phyloP scores from a whole-genome alignment of 2,329 filamentous ascomycete genomes.

The Fusarium sp. region DNA sequence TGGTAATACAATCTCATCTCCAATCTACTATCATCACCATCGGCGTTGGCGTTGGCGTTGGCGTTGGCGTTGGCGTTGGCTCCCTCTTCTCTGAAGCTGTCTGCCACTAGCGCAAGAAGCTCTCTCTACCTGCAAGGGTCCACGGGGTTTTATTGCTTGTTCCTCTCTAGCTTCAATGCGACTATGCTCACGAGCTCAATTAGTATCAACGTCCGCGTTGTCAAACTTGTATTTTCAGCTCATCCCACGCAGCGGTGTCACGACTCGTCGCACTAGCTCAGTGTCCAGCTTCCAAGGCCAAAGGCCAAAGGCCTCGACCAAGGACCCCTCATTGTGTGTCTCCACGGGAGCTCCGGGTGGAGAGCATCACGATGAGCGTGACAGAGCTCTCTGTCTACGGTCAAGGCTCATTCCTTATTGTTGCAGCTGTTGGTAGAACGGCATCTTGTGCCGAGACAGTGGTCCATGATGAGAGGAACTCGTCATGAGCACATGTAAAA shows the following conservation, averaged over 20 bases:
- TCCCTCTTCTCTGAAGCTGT: slow-evolving; percentile 24
- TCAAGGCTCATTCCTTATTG: background rate
- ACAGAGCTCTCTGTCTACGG: background rate
- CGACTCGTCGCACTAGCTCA: background rate
- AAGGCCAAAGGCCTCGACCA: background rate
- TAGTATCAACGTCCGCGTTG: background rate
- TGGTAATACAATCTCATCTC: slow-evolving; percentile 6
- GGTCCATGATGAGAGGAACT: background rate
- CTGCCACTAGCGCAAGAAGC: background rate
- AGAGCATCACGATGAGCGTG: slow-evolving; percentile 6
- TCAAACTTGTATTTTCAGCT: slow-evolving; percentile 25
- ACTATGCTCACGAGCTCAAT: background rate
- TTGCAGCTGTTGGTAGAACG: background rate
- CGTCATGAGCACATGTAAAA: background rate
- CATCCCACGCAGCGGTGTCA: slow-evolving; percentile 19
- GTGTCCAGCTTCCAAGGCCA: slow-evolving; percentile 9
- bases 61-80: too few species aligned
- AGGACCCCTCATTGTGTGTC: background rate
- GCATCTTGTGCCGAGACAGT: slow-evolving; percentile 1
- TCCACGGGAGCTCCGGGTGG: slow-evolving; percentile 13
- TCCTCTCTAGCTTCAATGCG: slow-evolving; percentile 15
- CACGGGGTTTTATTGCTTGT: slow-evolving; percentile 12
- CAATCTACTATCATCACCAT: background rate
- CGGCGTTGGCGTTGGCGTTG: too few species aligned
- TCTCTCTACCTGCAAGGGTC: background rate